Base-by-base conservation (phyloP, 257 asterid species). In the Scutellaria minor region DNA sequence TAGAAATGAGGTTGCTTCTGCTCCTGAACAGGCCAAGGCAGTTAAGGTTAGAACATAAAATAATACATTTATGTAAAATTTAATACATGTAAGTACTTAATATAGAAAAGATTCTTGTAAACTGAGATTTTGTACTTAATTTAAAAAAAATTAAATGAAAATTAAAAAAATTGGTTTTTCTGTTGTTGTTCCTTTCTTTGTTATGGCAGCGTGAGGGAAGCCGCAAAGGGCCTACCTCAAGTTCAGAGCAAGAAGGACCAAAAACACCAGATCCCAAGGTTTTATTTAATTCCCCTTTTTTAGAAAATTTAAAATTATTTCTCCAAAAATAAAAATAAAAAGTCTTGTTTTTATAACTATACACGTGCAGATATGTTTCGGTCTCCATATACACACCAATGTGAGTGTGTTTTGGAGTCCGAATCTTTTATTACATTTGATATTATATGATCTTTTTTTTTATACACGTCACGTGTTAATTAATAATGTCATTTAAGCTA, bases 231-330 rank as follows among this genome's bases (percentile, higher is more conserved):
- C 80, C 90, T 59, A 83, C 87, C 42, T 83, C 93, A 61, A 81
- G 86, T 79, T 74, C 87, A 11, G 97, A 85, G 71, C 91, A 83
- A 60, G 97, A 92, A 71, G 87, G 85, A 53, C 87, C 94, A 6
- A 90, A 88, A 68, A 86, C 96, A 50, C 91, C 87, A 11, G 98
- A 95, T 61, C 96, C 97, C 58, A 95, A 95, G 98, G 99, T 92
- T 6, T 15, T 10, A 52, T 52, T 54, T n/a, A 18, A 51, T 40
- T 31, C 14, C 66, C 44, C 42, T 31, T 77, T 71, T 68, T 56
- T 31, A 24, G 64, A 52, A 75, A 50, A 13, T 6, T 12, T 3
- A 48, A 40, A 63, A 40, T 20, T 12, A 24, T 52, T 20, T 57
- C 44, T 12, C 58, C 24, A 31, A 11, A 47, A 10, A 47, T 9